These are phyloP conservation scores for Acacia crassicarpa DNA, from an alignment of 306 rosid genomes.

Conservation along the genomic window DNA sequence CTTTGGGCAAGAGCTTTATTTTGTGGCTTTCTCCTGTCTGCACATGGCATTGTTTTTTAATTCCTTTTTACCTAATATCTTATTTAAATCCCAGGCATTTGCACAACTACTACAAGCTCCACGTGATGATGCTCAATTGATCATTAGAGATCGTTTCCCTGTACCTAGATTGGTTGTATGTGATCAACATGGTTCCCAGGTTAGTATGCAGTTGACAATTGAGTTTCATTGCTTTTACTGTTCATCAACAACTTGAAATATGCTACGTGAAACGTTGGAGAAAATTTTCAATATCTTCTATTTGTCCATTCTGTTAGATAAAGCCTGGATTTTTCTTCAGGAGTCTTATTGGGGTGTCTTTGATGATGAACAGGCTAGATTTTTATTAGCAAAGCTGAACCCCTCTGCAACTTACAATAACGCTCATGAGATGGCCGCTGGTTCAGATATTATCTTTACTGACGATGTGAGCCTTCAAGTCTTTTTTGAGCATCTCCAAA, in stretches of 20 bases:
- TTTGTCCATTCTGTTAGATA: not conserved
- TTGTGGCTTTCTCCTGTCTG: not conserved
- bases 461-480: conserved; percentile 93
- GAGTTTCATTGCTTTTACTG: not conserved
- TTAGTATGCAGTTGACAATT: conserved; percentile 25
- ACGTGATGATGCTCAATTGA: conserved; percentile 61
- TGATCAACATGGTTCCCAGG: conserved; percentile 96
- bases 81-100: conserved; percentile 60
- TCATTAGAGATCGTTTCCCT: conserved; percentile 74
- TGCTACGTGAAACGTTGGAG: not conserved
- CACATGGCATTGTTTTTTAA: not conserved
- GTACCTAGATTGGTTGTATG: conserved; percentile 88
- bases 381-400: conserved; percentile 83
- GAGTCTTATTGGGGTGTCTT: conserved; percentile 27
- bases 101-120: conserved; percentile 75
- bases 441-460: conserved; percentile 86
- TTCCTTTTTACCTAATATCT: conserved; percentile 21
- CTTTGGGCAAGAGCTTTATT: not conserved
- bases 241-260: not conserved
- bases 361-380: conserved; percentile 67
- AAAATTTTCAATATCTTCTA: not conserved
- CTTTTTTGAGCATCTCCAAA: conserved; percentile 90
- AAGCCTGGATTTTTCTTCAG: not conserved
- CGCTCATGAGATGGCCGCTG: conserved; percentile 75
- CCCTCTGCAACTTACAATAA: conserved; percentile 88